Evolutionary conservation across 345 rosid species (phyloP).

Genomic region (Populus davidiana): DNA sequence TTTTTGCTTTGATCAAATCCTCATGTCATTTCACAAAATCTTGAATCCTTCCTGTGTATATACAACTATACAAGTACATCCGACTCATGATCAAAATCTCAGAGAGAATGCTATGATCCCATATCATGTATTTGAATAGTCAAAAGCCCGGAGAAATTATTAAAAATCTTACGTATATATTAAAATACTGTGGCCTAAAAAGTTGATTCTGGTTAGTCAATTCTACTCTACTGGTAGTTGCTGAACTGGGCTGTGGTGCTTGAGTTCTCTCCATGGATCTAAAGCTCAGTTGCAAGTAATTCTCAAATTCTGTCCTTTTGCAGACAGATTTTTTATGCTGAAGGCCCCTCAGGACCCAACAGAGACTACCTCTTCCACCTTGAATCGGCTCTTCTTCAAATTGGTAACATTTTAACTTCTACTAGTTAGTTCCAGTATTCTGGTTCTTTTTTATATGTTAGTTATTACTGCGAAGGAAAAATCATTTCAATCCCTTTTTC

Average conservation of each 20-base stretch:
- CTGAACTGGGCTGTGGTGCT: neutral
- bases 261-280: neutral
- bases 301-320: conserved; percentile 1
- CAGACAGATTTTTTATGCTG: conserved; percentile 68
- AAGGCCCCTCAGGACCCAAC: conserved; percentile 97
- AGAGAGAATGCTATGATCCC: neutral
- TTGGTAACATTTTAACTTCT: conserved; percentile 34
- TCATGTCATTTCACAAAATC: neutral
- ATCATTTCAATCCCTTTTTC: neutral
- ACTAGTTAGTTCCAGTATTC: neutral
- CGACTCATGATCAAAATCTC: neutral
- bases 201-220: too few relatives aligned
- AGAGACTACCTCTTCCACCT: conserved; percentile 82
- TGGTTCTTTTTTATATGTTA: neutral
- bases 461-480: neutral
- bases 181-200: neutral
- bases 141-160: too few relatives aligned
- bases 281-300: neutral
- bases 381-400: conserved; percentile 59
- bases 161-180: too few relatives aligned
- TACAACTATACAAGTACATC: neutral
- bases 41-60: neutral
- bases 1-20: neutral
- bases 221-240: neutral
- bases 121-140: neutral